phyloP scores from a whole-genome alignment of 306 rosid species.

The Glycyrrhiza uralensis region DNA sequence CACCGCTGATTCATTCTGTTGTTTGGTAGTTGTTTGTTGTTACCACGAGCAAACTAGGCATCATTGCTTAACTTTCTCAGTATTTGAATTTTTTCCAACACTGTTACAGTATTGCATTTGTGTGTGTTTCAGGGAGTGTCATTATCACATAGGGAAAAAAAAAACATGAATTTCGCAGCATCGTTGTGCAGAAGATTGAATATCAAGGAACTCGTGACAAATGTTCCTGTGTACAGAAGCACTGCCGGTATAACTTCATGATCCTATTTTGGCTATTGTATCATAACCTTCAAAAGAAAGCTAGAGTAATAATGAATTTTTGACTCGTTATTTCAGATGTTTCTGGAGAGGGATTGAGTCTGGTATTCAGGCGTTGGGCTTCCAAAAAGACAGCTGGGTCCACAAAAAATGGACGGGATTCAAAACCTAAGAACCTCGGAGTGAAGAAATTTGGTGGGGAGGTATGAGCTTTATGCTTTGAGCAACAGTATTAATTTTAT shows the following conservation, averaged over 20 bases:
- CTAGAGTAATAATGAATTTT: slow-evolving; percentile 18
- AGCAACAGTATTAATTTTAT: not conserved
- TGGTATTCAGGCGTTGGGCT: slow-evolving; percentile 87
- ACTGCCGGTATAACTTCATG: slow-evolving; percentile 46
- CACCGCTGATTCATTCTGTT: not conserved
- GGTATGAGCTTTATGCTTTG: slow-evolving; percentile 48
- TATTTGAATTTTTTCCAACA: not conserved
- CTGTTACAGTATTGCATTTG: not conserved
- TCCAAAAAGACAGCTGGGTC: slow-evolving; percentile 83
- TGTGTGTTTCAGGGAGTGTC: slow-evolving; percentile 26
- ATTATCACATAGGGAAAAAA: not conserved
- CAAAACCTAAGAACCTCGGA: slow-evolving; percentile 88
- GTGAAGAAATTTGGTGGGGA: slow-evolving; percentile 94
- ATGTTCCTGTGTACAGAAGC: slow-evolving; percentile 56
- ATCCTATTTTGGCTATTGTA: slow-evolving; percentile 10
- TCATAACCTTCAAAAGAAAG: not conserved
- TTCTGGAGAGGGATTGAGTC: slow-evolving; percentile 67
- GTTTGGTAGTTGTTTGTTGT: slow-evolving; percentile 9
- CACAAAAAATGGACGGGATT: slow-evolving; percentile 89
- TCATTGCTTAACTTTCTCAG: not conserved
- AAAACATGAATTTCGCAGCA: slow-evolving; percentile 54
- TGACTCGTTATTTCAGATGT: slow-evolving; percentile 42
- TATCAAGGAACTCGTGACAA: slow-evolving; percentile 59
- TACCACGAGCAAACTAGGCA: not conserved
- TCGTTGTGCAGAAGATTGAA: slow-evolving; percentile 61